Conservation (phyloP, 805 yeast genomes). For the Kockiozyma suomiensis region DNA sequence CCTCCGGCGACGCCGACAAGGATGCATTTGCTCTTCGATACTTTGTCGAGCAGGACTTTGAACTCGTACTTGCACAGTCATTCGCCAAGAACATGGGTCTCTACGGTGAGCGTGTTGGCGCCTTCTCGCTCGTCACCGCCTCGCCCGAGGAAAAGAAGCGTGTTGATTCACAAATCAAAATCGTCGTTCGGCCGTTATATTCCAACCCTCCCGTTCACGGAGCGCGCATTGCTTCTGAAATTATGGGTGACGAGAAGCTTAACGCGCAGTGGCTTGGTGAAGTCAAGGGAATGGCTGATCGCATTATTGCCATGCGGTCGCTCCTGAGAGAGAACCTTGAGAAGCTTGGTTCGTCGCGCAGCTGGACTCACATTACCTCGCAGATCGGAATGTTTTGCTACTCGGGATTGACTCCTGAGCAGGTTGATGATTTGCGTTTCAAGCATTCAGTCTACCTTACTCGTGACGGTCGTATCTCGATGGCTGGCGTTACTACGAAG, state of each 20-base stretch:
- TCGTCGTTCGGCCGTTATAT: slow-evolving; percentile 79
- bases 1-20: slow-evolving; percentile 76
- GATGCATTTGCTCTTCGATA: slow-evolving; percentile 64
- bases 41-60: slow-evolving; percentile 48
- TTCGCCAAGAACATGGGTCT: slow-evolving; percentile 95
- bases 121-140: slow-evolving; percentile 61
- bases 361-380: slow-evolving; percentile 83
- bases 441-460: slow-evolving; percentile 83
- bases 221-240: slow-evolving; percentile 79
- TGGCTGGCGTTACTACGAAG: slow-evolving; percentile 80
- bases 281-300: slow-evolving; percentile 73
- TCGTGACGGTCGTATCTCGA: slow-evolving; percentile 85
- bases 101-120: slow-evolving; percentile 94
- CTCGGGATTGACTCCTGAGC: slow-evolving; percentile 75
- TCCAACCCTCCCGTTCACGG: slow-evolving; percentile 97
- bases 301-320: slow-evolving; percentile 73
- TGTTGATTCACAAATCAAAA: slow-evolving; percentile 79
- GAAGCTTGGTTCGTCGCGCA: slow-evolving; percentile 56
- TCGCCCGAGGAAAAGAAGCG: slow-evolving; percentile 50
- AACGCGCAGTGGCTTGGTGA: slow-evolving; percentile 77
- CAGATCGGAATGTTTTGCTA: slow-evolving; percentile 97
- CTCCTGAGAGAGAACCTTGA: slow-evolving; percentile 64
- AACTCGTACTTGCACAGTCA: slow-evolving; percentile 72
- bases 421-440: slow-evolving; percentile 68
- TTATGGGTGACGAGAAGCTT: slow-evolving; percentile 62